Conservation (phyloP, 2,329 filamentous ascomycete genomes). For the Xylariaceae sp. region DNA sequence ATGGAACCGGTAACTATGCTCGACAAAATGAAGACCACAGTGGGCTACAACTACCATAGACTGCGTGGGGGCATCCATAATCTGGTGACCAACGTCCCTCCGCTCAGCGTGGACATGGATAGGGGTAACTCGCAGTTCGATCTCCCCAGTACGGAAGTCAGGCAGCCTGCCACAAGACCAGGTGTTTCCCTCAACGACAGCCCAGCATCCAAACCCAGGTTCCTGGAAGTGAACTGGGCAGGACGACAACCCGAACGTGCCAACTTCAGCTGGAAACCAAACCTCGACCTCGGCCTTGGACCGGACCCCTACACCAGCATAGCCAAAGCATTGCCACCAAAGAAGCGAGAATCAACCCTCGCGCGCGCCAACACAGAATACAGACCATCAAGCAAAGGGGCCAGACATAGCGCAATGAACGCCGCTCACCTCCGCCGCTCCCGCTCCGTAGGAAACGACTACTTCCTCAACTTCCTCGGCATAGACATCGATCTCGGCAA, state of each 20-base stretch:
- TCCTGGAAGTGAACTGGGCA: constrained; percentile 40
- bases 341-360: constrained; percentile 38
- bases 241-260: constrained; percentile 38
- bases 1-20: constrained; percentile 45
- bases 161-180: constrained; percentile 35
- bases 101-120: constrained; percentile 45
- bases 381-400: constrained; percentile 24
- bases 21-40: constrained; percentile 37
- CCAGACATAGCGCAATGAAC: constrained; percentile 24
- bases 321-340: constrained; percentile 24
- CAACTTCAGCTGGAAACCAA: constrained; percentile 36
- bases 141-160: constrained; percentile 29
- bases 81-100: constrained; percentile 30
- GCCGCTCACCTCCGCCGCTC: constrained; percentile 27
- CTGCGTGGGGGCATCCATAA: constrained; percentile 35
- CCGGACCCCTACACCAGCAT: constrained; percentile 26
- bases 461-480: constrained; percentile 38
- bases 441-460: constrained; percentile 33
- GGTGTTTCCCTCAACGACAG: constrained; percentile 17
- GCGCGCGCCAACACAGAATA: constrained; percentile 41
- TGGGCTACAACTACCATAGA: constrained; percentile 35
- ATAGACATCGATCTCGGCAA: constrained; percentile 36
- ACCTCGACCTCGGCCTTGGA: constrained; percentile 27
- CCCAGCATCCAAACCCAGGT: constrained; percentile 35
- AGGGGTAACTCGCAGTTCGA: constrained; percentile 50